phyloP scores from a whole-genome alignment of 192 early-diverging fungal genomes.

The Allomyces arbusculus region DNA sequence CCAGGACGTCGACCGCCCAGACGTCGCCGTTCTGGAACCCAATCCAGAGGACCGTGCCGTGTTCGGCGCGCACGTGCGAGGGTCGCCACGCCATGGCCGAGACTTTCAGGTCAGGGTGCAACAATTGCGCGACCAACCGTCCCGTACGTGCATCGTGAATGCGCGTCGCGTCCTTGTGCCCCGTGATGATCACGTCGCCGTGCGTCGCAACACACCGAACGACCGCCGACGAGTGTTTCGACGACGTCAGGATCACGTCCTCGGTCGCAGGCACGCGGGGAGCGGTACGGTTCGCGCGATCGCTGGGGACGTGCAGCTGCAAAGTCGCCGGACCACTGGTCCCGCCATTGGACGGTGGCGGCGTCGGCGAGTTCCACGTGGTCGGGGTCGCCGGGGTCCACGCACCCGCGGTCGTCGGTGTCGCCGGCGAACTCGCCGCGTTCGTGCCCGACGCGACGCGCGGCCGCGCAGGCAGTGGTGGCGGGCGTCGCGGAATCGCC shows the following conservation, averaged over 20 bases:
- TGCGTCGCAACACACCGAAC: neutral
- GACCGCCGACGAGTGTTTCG: neutral
- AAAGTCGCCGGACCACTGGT: too few species aligned
- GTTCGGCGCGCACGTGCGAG: neutral
- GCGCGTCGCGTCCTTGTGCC: neutral
- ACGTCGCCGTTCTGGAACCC: slow-evolving; percentile 1
- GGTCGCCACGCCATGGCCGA: neutral
- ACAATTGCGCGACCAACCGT: neutral
- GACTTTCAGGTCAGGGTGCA: neutral
- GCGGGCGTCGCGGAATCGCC: too few species aligned
- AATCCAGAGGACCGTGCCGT: neutral
- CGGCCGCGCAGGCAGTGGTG: too few species aligned
- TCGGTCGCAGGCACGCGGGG: neutral
- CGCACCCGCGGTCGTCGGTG: too few species aligned
- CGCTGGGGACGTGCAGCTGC: too few species aligned
- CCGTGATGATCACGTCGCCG: neutral
- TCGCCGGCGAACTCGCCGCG: too few species aligned
- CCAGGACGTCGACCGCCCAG: neutral
- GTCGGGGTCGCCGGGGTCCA: too few species aligned
- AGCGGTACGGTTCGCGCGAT: neutral
- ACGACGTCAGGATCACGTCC: neutral
- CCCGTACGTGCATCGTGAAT: neutral
- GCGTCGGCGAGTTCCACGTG: too few species aligned
- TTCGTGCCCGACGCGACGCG: too few species aligned
- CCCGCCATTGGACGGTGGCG: too few species aligned